Evolutionary conservation across 2,329 filamentous ascomycete species (phyloP).

Genomic region (Chaetomium globosum): DNA sequence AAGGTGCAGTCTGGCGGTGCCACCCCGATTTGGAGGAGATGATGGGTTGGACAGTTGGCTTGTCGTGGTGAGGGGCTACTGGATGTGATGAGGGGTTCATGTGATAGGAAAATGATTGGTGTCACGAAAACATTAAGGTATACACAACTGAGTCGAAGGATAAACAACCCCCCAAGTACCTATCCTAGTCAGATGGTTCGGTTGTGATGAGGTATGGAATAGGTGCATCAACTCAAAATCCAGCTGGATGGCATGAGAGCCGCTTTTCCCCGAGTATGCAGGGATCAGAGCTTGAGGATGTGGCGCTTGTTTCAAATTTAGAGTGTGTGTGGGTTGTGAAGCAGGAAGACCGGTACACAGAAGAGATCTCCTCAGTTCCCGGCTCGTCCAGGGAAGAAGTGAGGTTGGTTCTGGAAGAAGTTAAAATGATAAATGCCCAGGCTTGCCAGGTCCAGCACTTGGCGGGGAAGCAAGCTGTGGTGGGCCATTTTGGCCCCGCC

Average conservation of each 20-base stretch:
- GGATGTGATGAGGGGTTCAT: background rate
- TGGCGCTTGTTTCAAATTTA: background rate
- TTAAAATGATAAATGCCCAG: background rate
- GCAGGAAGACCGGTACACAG: background rate
- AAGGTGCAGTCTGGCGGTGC: constrained; percentile 71
- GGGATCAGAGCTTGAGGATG: background rate
- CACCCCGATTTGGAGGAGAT: constrained; percentile 43
- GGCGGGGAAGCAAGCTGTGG: constrained; percentile 5
- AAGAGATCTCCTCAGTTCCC: background rate
- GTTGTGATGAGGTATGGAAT: background rate
- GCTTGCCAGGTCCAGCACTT: background rate
- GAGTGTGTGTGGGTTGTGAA: background rate
- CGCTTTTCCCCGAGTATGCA: background rate
- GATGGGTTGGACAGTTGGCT: background rate
- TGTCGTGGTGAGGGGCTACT: too few relatives aligned
- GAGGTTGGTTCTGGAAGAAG: constrained; percentile 16
- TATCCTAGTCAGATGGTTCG: background rate
- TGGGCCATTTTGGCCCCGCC: constrained; percentile 23
- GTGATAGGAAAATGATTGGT: background rate
- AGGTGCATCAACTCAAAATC: background rate
- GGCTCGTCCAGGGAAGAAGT: background rate
- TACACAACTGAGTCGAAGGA: background rate
- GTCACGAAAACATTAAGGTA: background rate
- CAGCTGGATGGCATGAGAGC: too few relatives aligned
- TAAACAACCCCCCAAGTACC: background rate